Evolutionary conservation across 176 grass and related monocot species (phyloP).

Genomic region (Bolboschoenus planiculmis): DNA sequence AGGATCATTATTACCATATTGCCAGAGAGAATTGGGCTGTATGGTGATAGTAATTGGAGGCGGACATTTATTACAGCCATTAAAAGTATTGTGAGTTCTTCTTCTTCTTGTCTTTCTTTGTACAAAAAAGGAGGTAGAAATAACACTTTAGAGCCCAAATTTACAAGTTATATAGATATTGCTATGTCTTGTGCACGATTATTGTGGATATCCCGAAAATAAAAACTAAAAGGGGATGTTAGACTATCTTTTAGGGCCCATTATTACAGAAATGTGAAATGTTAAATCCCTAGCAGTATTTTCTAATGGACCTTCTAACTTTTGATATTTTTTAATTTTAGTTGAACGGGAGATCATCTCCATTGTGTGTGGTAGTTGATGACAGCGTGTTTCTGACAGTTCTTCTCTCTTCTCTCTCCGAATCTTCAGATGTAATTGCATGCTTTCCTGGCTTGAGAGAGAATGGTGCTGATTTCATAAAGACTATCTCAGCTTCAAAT

Average conservation of each 20-base stretch:
- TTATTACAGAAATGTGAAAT: neutral
- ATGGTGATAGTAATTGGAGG: constrained; percentile 84
- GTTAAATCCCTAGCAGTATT: constrained; percentile 6
- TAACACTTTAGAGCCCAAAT: neutral
- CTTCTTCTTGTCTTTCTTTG: neutral
- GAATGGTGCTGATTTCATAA: constrained; percentile 56
- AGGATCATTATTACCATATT: constrained; percentile 40
- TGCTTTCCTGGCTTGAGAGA: constrained; percentile 67
- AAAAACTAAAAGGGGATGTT: neutral
- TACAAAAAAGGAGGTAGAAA: constrained; percentile 8
- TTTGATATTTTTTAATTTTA: constrained; percentile 32
- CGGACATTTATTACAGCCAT: constrained; percentile 36
- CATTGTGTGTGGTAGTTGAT: constrained; percentile 71
- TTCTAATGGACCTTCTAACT: constrained; percentile 18
- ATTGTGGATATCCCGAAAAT: neutral
- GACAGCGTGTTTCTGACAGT: constrained; percentile 79
- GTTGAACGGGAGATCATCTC: constrained; percentile 48
- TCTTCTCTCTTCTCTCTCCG: constrained; percentile 48
- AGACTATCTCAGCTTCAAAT: constrained; percentile 59
- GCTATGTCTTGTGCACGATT: neutral
- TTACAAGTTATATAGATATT: neutral
- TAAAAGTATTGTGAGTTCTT: constrained; percentile 57
- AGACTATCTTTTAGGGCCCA: neutral
- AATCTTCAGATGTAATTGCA: constrained; percentile 57
- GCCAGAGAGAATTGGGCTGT: constrained; percentile 72